phyloP scores from a whole-genome alignment of 495 filamentous ascomycete genomes.

The Chaetomidium leptoderma region DNA sequence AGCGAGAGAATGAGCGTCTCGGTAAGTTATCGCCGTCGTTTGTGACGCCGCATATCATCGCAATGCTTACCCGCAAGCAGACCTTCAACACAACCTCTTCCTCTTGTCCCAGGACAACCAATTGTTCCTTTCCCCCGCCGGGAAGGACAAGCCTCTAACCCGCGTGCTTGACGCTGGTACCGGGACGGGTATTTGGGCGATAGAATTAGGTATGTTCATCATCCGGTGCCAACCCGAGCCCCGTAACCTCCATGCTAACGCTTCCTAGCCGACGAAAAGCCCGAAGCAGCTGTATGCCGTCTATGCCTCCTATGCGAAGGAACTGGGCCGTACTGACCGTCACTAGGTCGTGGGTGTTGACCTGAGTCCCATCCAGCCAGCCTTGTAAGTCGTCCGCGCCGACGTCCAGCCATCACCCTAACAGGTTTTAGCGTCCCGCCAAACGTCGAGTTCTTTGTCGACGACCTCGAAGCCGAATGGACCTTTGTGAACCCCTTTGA shows the following conservation, averaged over 20 bases:
- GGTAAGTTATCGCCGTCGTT: neutral
- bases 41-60: neutral
- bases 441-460: constrained; percentile 54
- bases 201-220: constrained; percentile 41
- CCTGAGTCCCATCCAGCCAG: constrained; percentile 30
- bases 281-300: neutral
- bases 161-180: constrained; percentile 57
- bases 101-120: constrained; percentile 7
- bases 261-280: constrained; percentile 7
- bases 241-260: neutral
- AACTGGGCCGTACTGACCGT: constrained; percentile 10
- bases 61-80: neutral
- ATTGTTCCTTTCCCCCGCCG: constrained; percentile 4
- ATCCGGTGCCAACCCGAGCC: too few species aligned
- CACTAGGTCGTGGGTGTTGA: constrained; percentile 54
- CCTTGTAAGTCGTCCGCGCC: constrained; percentile 19
- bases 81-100: constrained; percentile 20
- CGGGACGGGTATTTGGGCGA: constrained; percentile 45
- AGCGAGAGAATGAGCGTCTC: constrained; percentile 8
- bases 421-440: constrained; percentile 37
- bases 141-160: constrained; percentile 3
- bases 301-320: too few species aligned
- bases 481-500: constrained; percentile 17
- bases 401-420: neutral
- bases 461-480: constrained; percentile 53